These are phyloP conservation scores for Candida namnaoensis DNA, from an alignment of 805 yeast genomes.

Conservation along the genomic window DNA sequence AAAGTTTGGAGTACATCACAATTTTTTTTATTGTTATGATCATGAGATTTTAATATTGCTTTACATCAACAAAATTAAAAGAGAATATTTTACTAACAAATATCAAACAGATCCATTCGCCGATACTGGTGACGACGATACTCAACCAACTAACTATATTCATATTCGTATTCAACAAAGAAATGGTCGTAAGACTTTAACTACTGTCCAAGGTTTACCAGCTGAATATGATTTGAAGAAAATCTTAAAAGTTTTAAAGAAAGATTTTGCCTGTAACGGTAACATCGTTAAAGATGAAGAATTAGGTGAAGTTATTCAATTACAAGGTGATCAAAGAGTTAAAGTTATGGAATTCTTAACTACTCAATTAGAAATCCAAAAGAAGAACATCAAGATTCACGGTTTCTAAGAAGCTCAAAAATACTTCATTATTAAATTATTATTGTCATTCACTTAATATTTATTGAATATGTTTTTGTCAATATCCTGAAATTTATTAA, in stretches of 20 bases:
- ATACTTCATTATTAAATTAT: too few relatives aligned
- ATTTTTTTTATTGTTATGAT: too few relatives aligned
- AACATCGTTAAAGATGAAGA: slow-evolving; percentile 95
- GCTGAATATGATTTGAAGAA: slow-evolving; percentile 91
- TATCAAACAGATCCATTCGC: slow-evolving; percentile 82
- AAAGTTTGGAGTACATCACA: too few relatives aligned
- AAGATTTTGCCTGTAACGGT: slow-evolving; percentile 98
- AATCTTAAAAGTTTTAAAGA: slow-evolving; percentile 87
- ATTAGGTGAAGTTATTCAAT: slow-evolving; percentile 92
- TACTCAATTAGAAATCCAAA: slow-evolving; percentile 78
- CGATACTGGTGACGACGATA: slow-evolving; percentile 99
- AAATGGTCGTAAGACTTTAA: slow-evolving; percentile 97
- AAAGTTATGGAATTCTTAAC: slow-evolving; percentile 91
- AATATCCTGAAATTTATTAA: too few relatives aligned
- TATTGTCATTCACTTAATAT: too few relatives aligned
- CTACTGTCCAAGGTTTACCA: slow-evolving; percentile 97
- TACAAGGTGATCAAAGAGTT: slow-evolving; percentile 98
- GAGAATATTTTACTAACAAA: slow-evolving; percentile 1
- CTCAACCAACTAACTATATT: slow-evolving; percentile 90
- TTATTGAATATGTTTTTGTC: too few relatives aligned
- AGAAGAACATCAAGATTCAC: slow-evolving; percentile 96
- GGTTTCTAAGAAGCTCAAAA: slow-evolving; percentile 58
- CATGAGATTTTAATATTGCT: too few relatives aligned
- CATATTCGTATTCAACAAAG: slow-evolving; percentile 99
- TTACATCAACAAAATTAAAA: too few relatives aligned